These are phyloP conservation scores for Trichoderma virens DNA, from an alignment of 495 filamentous ascomycete genomes.

Conservation along the genomic window DNA sequence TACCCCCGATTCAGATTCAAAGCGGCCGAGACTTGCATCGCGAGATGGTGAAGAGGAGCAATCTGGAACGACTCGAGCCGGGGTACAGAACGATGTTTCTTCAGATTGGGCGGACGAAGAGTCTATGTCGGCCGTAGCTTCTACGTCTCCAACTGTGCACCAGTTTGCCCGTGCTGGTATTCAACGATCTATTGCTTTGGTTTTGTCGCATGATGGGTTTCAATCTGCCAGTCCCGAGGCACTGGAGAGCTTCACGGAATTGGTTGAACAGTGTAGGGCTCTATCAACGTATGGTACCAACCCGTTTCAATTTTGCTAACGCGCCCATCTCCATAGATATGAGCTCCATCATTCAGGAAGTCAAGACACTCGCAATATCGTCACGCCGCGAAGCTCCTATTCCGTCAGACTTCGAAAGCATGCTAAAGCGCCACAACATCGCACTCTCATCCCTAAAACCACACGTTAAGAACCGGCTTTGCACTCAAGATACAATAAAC, in stretches of 20 bases:
- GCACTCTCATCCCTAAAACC: slow-evolving; percentile 27
- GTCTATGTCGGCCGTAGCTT: neutral
- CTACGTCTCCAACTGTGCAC: neutral
- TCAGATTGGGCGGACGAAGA: neutral
- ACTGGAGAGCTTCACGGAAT: slow-evolving; percentile 33
- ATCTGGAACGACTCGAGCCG: neutral
- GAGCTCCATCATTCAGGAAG: slow-evolving; percentile 20
- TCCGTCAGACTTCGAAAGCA: slow-evolving; percentile 34
- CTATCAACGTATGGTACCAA: slow-evolving; percentile 9
- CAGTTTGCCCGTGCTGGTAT: slow-evolving; percentile 26
- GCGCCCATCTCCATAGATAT: slow-evolving; percentile 23
- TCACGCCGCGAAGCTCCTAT: slow-evolving; percentile 29
- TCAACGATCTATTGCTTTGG: slow-evolving; percentile 30
- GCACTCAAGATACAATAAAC: slow-evolving; percentile 23
- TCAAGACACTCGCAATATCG: slow-evolving; percentile 26
- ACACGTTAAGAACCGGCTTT: slow-evolving; percentile 33
- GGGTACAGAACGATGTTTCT: neutral
- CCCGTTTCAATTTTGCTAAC: neutral
- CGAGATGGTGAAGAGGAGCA: neutral
- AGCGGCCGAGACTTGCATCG: neutral
- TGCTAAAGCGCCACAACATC: slow-evolving; percentile 28
- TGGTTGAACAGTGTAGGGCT: slow-evolving; percentile 31
- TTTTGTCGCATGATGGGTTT: slow-evolving; percentile 35
- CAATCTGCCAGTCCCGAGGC: slow-evolving; percentile 31
- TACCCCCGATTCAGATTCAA: neutral